These are phyloP conservation scores for Cytidiella melzeri DNA, from an alignment of 768 basidiomycete genomes.

Conservation along the genomic window DNA sequence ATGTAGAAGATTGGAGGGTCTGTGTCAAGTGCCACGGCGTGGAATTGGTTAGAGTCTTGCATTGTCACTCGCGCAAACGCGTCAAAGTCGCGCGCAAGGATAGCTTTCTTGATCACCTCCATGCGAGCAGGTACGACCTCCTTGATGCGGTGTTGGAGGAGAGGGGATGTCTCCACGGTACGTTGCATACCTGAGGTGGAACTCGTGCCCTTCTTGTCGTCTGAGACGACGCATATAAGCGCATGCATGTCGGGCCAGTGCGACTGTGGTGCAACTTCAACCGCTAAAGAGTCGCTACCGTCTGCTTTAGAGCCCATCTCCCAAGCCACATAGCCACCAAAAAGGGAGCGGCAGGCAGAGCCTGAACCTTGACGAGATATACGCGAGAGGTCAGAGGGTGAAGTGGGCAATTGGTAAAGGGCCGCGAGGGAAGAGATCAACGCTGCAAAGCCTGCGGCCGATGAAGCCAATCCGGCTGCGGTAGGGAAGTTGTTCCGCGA, in stretches of 20 bases:
- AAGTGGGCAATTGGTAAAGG: conserved; percentile 75
- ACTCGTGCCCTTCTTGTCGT: conserved; percentile 93
- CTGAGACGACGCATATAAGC: conserved; percentile 93
- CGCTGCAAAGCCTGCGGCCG: conserved; percentile 95
- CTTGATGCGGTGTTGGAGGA: conserved; percentile 85
- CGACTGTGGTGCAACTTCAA: conserved; percentile 73
- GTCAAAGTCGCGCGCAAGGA: conserved; percentile 75
- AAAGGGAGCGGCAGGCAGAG: conserved; percentile 95
- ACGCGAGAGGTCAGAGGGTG: conserved; percentile 78
- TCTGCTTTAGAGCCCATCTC: conserved; percentile 59
- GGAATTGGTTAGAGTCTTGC: conserved; percentile 98
- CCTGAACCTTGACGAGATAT: conserved; percentile 98
- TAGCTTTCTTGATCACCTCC: conserved; percentile 75
- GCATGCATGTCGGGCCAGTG: conserved; percentile 98
- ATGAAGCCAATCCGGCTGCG: conserved; percentile 95
- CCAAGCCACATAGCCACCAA: conserved; percentile 98
- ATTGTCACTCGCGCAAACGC: conserved; percentile 89
- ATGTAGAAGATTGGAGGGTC: conserved; percentile 98
- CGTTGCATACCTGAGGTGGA: conserved; percentile 97
- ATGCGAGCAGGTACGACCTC: conserved; percentile 86
- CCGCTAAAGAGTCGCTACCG: conserved; percentile 84
- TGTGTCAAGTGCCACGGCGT: conserved; percentile 95
- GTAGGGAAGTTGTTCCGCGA: conserved; percentile 99
- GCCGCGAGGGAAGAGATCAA: conserved; percentile 84
- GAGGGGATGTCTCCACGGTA: conserved; percentile 85